Percentiles rank a stretch among this genome's conserved stretches.
Conservation (phyloP, 2,329 filamentous ascomycete species). For the Nigrospora sphaerica region DNA sequence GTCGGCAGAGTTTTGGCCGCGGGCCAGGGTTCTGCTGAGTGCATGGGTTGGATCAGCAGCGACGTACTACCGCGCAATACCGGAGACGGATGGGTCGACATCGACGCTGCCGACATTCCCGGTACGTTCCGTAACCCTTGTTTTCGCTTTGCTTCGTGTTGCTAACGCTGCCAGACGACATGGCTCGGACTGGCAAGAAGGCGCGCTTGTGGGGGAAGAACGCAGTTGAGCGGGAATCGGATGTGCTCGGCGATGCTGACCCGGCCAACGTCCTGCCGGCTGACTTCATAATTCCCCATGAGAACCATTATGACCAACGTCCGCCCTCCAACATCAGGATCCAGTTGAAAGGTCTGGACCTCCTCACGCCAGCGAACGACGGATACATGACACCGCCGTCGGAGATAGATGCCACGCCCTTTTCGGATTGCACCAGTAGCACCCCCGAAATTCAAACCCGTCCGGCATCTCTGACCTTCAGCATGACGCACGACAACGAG, state of each 20-base stretch:
- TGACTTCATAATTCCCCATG: conserved; percentile 56
- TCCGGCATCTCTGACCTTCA: conserved; percentile 32
- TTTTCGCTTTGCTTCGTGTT: neutral
- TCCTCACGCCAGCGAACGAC: conserved; percentile 36
- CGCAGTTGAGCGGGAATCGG: conserved; percentile 51
- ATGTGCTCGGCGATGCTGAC: conserved; percentile 51
- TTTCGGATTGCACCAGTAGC: conserved; percentile 24
- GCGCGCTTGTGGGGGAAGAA: conserved; percentile 56
- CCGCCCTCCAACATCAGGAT: conserved; percentile 40
- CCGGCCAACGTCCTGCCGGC: conserved; percentile 47
- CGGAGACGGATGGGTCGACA: conserved; percentile 51
- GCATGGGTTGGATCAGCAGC: conserved; percentile 63
- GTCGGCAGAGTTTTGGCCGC: conserved; percentile 59
- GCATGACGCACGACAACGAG: conserved; percentile 30
- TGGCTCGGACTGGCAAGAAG: conserved; percentile 42
- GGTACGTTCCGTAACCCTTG: conserved; percentile 28
- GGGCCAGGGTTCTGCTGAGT: conserved; percentile 53
- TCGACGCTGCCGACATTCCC: conserved; percentile 45
- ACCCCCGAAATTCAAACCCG: conserved; percentile 26
- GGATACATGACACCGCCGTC: conserved; percentile 36
- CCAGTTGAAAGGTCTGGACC: conserved; percentile 42
- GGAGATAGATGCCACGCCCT: conserved; percentile 29
- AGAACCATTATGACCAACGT: conserved; percentile 42
- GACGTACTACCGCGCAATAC: conserved; percentile 46
- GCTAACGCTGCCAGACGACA: conserved; percentile 31